phyloP scores from a whole-genome alignment of 192 early-diverging fungal genomes.

The Haplosporangium gracile region DNA sequence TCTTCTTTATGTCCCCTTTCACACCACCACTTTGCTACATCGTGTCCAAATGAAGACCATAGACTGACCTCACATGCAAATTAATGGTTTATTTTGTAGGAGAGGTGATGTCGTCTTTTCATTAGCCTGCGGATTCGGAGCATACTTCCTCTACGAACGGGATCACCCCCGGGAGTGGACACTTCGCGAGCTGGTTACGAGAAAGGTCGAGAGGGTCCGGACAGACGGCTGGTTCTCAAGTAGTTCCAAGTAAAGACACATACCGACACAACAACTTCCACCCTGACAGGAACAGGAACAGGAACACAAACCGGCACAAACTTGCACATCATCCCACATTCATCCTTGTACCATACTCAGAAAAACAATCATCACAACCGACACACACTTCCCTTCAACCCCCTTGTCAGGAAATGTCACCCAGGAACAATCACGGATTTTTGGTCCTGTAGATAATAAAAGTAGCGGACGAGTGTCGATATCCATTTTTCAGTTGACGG shows the following conservation, averaged over 20 bases:
- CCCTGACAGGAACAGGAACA: background rate
- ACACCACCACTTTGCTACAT: background rate
- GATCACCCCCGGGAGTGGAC: constrained; percentile 67
- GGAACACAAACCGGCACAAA: background rate
- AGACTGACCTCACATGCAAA: background rate
- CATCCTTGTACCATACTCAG: background rate
- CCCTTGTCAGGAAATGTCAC: background rate
- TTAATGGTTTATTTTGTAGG: constrained; percentile 32
- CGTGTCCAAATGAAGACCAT: background rate
- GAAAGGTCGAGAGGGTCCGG: constrained; percentile 51
- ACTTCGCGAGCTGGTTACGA: constrained; percentile 58
- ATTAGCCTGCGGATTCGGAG: constrained; percentile 62
- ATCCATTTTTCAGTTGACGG: too few relatives aligned
- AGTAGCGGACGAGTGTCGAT: background rate
- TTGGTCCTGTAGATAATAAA: background rate
- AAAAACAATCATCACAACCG: background rate
- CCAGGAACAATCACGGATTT: background rate
- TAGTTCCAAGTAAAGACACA: constrained; percentile 8
- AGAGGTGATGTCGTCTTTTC: constrained; percentile 68
- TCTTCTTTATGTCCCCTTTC: background rate
- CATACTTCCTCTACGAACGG: constrained; percentile 68
- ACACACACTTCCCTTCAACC: background rate
- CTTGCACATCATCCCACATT: background rate
- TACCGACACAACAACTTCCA: background rate
- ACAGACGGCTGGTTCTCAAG: constrained; percentile 49